These are phyloP conservation scores for Paraconiothyrium sp. DNA, from an alignment of 2,329 filamentous ascomycete species.

Conservation along the genomic window DNA sequence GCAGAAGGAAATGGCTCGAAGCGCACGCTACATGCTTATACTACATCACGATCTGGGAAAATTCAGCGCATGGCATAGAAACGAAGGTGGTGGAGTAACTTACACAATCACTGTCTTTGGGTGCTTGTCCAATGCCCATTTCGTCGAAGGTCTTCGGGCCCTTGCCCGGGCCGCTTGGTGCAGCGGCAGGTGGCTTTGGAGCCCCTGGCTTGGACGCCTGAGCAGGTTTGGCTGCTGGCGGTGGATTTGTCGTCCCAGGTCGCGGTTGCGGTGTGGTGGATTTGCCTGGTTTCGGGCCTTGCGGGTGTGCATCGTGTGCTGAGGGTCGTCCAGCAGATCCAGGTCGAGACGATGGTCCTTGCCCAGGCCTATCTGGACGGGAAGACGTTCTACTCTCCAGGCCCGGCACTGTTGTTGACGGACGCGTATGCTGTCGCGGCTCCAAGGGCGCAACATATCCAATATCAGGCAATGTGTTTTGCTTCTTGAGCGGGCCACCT, in stretches of 20 bases:
- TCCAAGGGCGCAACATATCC: conserved; percentile 50
- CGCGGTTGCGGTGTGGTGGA: conserved; percentile 25
- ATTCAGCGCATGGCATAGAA: conserved; percentile 5
- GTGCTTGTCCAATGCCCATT: conserved; percentile 90
- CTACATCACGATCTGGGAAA: conserved; percentile 32
- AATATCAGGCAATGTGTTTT: conserved; percentile 47
- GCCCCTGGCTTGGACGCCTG: conserved; percentile 27
- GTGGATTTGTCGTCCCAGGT: conserved; percentile 9
- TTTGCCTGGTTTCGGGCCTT: conserved; percentile 29
- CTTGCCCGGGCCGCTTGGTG: conserved; percentile 61
- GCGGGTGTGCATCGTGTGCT: conserved; percentile 27
- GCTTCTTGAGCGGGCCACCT: conserved; percentile 37
- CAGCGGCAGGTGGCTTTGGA: conserved; percentile 38
- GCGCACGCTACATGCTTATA: conserved; percentile 5
- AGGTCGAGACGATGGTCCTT: conserved; percentile 31
- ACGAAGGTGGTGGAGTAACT: conserved; percentile 43
- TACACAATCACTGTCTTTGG: conserved; percentile 92
- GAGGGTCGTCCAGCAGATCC: conserved; percentile 43
- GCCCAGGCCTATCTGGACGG: conserved; percentile 30
- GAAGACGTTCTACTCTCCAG: conserved; percentile 44
- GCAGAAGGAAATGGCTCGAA: conserved; percentile 8
- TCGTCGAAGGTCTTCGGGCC: conserved; percentile 97
- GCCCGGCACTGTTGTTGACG: conserved; percentile 46
- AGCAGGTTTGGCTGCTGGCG: conserved; percentile 13
- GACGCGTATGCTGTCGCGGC: conserved; percentile 45